Evolutionary conservation across 2,329 filamentous ascomycete genomes (phyloP).

Genomic region (Botrytis medusae): DNA sequence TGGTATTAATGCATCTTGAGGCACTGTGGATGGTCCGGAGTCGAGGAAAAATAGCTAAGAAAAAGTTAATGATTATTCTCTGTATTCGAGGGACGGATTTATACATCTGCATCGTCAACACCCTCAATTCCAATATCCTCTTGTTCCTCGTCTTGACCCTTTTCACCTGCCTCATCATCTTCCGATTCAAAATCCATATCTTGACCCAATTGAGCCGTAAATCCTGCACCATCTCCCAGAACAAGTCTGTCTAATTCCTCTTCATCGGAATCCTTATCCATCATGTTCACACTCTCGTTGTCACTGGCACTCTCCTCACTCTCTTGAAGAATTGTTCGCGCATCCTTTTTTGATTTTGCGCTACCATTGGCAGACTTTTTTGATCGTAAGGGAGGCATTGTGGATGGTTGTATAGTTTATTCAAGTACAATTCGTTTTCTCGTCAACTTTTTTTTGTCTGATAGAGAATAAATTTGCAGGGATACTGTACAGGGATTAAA

Average conservation of each 20-base stretch:
- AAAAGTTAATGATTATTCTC: slow-evolving; percentile 21
- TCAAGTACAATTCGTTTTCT: slow-evolving; percentile 8
- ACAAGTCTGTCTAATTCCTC: slow-evolving; percentile 84
- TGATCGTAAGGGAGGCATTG: slow-evolving; percentile 38
- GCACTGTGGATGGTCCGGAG: slow-evolving; percentile 39
- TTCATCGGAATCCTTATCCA: slow-evolving; percentile 78
- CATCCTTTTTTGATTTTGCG: slow-evolving; percentile 20
- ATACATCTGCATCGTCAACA: slow-evolving; percentile 68
- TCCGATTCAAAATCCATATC: slow-evolving; percentile 43
- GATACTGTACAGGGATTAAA: neutral
- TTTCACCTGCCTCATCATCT: slow-evolving; percentile 31
- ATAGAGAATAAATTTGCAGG: slow-evolving; percentile 14
- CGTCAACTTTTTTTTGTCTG: slow-evolving; percentile 16
- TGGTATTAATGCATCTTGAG: slow-evolving; percentile 30
- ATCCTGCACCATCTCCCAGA: slow-evolving; percentile 82
- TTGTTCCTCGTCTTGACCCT: slow-evolving; percentile 44
- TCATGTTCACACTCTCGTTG: slow-evolving; percentile 38
- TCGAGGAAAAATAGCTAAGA: slow-evolving; percentile 42
- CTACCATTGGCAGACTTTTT: slow-evolving; percentile 33
- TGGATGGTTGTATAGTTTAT: slow-evolving; percentile 10
- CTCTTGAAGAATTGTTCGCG: slow-evolving; percentile 16
- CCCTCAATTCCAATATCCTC: slow-evolving; percentile 58
- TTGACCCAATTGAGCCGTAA: slow-evolving; percentile 69
- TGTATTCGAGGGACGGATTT: slow-evolving; percentile 16
- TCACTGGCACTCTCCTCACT: slow-evolving; percentile 31